Evolutionary conservation across 495 filamentous ascomycete genomes (phyloP).

Genomic region (Hypoxylon cercidicola): DNA sequence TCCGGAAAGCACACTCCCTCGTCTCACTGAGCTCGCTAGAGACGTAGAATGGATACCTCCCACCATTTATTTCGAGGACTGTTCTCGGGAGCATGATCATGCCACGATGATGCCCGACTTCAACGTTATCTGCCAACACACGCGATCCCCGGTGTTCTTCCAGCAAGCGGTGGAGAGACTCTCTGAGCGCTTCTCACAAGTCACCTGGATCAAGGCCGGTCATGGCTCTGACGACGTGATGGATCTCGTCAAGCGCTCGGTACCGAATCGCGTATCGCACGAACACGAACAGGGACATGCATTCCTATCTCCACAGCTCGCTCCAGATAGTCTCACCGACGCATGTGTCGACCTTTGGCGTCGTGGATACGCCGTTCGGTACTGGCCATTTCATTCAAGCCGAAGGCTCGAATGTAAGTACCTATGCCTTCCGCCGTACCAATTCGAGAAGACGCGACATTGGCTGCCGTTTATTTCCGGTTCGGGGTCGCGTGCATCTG

Average conservation of each 20-base stretch:
- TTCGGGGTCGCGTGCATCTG: background rate
- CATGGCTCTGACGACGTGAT: constrained; percentile 41
- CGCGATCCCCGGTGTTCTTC: constrained; percentile 57
- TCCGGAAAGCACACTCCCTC: background rate
- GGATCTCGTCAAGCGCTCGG: constrained; percentile 30
- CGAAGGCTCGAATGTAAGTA: constrained; percentile 33
- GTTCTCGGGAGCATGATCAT: background rate
- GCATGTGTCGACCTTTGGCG: constrained; percentile 39
- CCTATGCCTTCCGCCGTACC: constrained; percentile 61
- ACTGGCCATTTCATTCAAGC: constrained; percentile 28
- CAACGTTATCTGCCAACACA: constrained; percentile 43
- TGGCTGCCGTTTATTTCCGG: constrained; percentile 22
- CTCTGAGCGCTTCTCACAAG: constrained; percentile 17
- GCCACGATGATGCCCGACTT: background rate
- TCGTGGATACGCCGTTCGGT: constrained; percentile 21
- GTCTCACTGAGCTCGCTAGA: constrained; percentile 1
- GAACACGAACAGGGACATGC: background rate
- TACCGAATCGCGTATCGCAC: constrained; percentile 1
- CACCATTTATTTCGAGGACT: constrained; percentile 8
- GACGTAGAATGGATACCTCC: constrained; percentile 1
- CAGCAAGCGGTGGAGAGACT: constrained; percentile 50
- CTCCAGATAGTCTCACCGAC: constrained; percentile 26
- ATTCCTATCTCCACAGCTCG: constrained; percentile 13
- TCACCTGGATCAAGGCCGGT: constrained; percentile 50
- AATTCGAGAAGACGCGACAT: constrained; percentile 59